Evolutionary conservation across 1,284 basidiomycete genomes (phyloP), one percentile per base, ranked within the genome.

Genomic region (Athelia sp.): DNA sequence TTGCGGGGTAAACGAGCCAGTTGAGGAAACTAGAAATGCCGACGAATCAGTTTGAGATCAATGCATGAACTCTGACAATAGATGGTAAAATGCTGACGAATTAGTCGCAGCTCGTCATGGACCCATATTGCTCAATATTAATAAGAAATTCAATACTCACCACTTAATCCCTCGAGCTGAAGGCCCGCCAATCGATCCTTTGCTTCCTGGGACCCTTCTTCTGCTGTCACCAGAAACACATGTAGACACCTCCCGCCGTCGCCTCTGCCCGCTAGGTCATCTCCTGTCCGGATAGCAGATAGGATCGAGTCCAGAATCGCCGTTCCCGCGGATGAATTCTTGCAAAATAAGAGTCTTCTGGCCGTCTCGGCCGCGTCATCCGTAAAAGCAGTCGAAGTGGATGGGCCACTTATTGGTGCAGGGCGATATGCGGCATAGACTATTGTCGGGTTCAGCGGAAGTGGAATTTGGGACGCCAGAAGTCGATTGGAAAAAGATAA

Each of bases 301-400:
- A 87, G 63, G 18, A 82, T 58, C 15, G 77, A 76, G n/a, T 76
- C 70, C 14, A 74, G 52, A 43, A 83, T 60, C 13, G 65, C 29
- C 52, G 52, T 22, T 22, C 43, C 43, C 21, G 51, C 62, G 36
- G 58, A 63, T 29, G 51, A 52, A 54, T 76, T 75, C 45, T 62
- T 65, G 21, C 64, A 60, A 11, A 79, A 48, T 3, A 86, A 56
- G 1, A 64, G 62, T 52, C 78, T 72, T 47, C 85, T 73, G 4
- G 78, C 83, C 21, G 66, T 55, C 57, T 88, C 84, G 48, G 87
- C 63, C 45, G 63, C 57, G 36, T 79, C 74, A 43, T 71, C 43
- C 36, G 36, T 66, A 29, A 13, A 6, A 29, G 26, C 26, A 29
- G 6, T 29, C 13, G 26, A 29, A 13, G 26, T 29, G 45, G 66